Percentiles rank a stretch among this genome's conserved stretches.
Evolutionary conservation across 306 rosid species (phyloP).

Genomic region (Malus fusca): DNA sequence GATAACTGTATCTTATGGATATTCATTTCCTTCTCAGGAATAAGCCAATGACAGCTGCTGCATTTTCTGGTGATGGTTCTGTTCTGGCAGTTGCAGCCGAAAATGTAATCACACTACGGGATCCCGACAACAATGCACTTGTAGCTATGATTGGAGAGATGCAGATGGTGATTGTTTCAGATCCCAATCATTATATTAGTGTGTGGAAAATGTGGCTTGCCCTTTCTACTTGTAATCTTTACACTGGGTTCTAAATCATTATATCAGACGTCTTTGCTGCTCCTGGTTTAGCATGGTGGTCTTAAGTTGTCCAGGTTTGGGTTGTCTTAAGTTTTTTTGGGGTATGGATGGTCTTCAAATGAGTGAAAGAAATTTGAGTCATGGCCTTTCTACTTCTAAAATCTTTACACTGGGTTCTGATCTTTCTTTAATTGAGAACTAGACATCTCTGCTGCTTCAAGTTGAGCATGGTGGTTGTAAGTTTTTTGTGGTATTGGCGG

Average conservation of each 20-base stretch:
- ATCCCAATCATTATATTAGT: background rate
- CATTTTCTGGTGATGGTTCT: constrained; percentile 91
- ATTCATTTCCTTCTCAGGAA: constrained; percentile 41
- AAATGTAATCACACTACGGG: constrained; percentile 85
- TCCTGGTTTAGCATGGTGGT: background rate
- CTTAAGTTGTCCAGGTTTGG: background rate
- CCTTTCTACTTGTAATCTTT: background rate
- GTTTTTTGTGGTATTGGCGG: too few species aligned
- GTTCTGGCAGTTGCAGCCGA: constrained; percentile 93
- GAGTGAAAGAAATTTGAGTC: too few species aligned
- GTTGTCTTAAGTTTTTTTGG: too few species aligned
- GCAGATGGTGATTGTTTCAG: constrained; percentile 35
- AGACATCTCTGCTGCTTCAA: too few species aligned
- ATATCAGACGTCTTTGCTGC: background rate
- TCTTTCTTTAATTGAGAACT: too few species aligned
- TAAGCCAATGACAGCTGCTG: constrained; percentile 78
- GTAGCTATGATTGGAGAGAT: constrained; percentile 80
- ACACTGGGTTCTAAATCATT: background rate
- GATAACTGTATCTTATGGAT: constrained; percentile 13
- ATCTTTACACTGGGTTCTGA: too few species aligned
- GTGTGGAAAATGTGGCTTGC: background rate
- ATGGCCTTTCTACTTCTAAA: too few species aligned
- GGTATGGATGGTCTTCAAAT: too few species aligned
- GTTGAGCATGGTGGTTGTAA: too few species aligned
- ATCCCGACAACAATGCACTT: constrained; percentile 69